phyloP scores from a whole-genome alignment of 495 filamentous ascomycete species.

The Podospora anserina region DNA sequence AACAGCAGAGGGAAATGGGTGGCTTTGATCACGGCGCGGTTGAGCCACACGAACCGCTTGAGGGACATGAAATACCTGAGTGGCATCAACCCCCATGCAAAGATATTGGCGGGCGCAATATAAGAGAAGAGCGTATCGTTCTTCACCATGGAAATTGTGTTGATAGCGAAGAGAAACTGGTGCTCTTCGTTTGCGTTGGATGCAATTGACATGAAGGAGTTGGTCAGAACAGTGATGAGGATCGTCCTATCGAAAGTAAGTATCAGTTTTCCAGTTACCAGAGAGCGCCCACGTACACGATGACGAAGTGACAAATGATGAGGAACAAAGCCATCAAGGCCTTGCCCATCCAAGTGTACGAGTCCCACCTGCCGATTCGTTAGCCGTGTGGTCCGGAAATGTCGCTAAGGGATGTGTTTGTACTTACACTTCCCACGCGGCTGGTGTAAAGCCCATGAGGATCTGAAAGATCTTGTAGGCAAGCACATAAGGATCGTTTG shows the following conservation, averaged over 20 bases:
- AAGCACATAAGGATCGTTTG: slow-evolving; percentile 61
- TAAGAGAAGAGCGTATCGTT: slow-evolving; percentile 92
- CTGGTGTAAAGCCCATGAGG: slow-evolving; percentile 71
- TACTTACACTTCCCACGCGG: slow-evolving; percentile 52
- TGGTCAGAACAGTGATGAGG: slow-evolving; percentile 86
- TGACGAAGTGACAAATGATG: slow-evolving; percentile 89
- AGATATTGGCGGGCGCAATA: slow-evolving; percentile 79
- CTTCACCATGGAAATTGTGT: slow-evolving; percentile 94
- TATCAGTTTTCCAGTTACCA: neutral
- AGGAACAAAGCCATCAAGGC: slow-evolving; percentile 74
- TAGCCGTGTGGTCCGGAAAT: neutral
- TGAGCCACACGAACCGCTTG: slow-evolving; percentile 71
- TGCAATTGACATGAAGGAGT: slow-evolving; percentile 90
- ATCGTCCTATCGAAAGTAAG: slow-evolving; percentile 56
- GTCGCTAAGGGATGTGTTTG: neutral
- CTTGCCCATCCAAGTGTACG: slow-evolving; percentile 75
- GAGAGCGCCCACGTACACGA: slow-evolving; percentile 52
- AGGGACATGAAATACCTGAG: slow-evolving; percentile 75
- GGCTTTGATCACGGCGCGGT: slow-evolving; percentile 80
- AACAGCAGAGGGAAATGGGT: slow-evolving; percentile 86
- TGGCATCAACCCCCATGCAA: slow-evolving; percentile 82
- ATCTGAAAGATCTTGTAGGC: slow-evolving; percentile 91
- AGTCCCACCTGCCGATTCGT: slow-evolving; percentile 57
- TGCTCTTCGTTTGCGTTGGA: slow-evolving; percentile 91
- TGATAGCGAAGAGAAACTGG: slow-evolving; percentile 90